Evolutionary conservation across 805 yeast species (phyloP).

Genomic region (Sugiyamaella mastotermitis): DNA sequence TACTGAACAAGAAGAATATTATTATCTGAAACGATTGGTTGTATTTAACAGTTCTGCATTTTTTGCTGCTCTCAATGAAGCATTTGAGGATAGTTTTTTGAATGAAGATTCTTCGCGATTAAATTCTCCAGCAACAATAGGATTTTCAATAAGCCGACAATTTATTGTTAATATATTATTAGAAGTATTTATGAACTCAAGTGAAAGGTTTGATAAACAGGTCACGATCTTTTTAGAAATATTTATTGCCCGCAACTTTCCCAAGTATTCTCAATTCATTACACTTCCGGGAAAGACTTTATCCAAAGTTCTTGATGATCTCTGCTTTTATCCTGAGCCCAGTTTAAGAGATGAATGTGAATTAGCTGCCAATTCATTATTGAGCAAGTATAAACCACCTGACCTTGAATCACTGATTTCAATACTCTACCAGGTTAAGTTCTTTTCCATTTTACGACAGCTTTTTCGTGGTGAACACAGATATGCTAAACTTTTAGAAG

Average conservation of each 20-base stretch:
- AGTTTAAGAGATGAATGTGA: conserved; percentile 55
- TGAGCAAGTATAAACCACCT: conserved; percentile 60
- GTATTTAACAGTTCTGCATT: conserved; percentile 50
- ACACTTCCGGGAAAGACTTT: conserved; percentile 58
- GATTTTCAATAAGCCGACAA: conserved; percentile 54
- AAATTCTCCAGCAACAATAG: conserved; percentile 14
- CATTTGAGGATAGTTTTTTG: conserved; percentile 71
- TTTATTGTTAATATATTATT: conserved; percentile 67
- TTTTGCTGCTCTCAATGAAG: conserved; percentile 68
- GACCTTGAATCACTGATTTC: conserved; percentile 44
- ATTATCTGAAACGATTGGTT: conserved; percentile 59
- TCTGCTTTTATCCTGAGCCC: conserved; percentile 36
- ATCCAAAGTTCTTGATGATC: conserved; percentile 39
- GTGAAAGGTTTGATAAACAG: conserved; percentile 18
- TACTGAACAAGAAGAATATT: conserved; percentile 39
- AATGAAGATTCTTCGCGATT: conserved; percentile 42
- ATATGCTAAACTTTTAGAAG: conserved; percentile 46
- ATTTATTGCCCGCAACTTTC: conserved; percentile 72
- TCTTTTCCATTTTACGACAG: conserved; percentile 51
- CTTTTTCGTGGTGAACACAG: conserved; percentile 50
- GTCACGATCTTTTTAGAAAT: conserved; percentile 39
- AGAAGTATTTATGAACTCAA: conserved; percentile 44
- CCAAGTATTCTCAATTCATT: conserved; percentile 81
- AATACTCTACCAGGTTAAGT: conserved; percentile 48
- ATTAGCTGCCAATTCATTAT: conserved; percentile 63